Evolutionary conservation across 2,329 filamentous ascomycete species (phyloP).

Genomic region (Pseudocercospora crystallina): DNA sequence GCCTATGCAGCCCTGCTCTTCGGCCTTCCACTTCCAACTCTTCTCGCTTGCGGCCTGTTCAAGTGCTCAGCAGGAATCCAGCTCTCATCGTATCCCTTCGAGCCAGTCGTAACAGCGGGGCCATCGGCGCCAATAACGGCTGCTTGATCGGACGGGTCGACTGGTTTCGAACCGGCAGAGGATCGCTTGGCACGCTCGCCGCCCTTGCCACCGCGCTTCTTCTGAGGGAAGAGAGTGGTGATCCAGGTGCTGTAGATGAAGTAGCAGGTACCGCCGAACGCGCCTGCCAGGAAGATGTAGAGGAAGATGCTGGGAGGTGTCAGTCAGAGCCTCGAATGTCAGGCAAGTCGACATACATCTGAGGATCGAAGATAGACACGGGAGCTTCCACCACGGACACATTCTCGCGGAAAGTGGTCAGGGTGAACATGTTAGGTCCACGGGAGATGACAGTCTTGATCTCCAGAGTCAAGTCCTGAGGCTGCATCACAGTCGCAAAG

Average conservation of each 20-base stretch:
- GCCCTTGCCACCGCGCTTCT: conserved; percentile 58
- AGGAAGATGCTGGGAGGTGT: conserved; percentile 76
- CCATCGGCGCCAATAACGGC: conserved; percentile 69
- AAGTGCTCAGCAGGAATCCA: conserved; percentile 92
- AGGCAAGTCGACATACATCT: conserved; percentile 67
- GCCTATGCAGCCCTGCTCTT: conserved; percentile 40
- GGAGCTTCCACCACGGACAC: conserved; percentile 87
- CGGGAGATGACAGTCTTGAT: conserved; percentile 73
- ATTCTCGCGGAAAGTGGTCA: conserved; percentile 77
- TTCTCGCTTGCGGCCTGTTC: conserved; percentile 72
- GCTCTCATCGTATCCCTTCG: conserved; percentile 81
- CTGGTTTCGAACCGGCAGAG: conserved; percentile 66
- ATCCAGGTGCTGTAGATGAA: conserved; percentile 99
- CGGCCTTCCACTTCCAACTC: conserved; percentile 54
- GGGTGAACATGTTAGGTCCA: conserved; percentile 69
- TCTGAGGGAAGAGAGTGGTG: conserved; percentile 90
- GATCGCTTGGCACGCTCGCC: conserved; percentile 66
- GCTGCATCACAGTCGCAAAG: conserved; percentile 88
- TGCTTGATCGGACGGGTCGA: conserved; percentile 58
- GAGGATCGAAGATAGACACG: conserved; percentile 88
- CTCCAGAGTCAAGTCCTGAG: conserved; percentile 80
- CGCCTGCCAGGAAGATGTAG: conserved; percentile 81
- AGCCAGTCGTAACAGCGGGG: conserved; percentile 65
- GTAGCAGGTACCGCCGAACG: conserved; percentile 79
- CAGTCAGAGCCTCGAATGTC: not conserved